Evolutionary conservation across 2,329 filamentous ascomycete species (phyloP).

Genomic region (Botrytis fragariae): DNA sequence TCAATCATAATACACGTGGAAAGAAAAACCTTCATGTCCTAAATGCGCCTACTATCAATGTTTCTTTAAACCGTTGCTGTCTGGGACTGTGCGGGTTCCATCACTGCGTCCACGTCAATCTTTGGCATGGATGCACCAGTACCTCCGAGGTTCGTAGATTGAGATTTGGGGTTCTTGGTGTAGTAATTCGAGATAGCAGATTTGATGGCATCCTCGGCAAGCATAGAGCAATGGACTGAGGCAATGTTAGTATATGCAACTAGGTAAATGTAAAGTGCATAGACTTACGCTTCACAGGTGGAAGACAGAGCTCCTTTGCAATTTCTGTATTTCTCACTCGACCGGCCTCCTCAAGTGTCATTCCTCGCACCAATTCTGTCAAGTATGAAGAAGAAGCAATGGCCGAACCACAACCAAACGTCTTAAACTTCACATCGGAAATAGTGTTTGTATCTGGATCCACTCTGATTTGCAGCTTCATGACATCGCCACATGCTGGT

Average conservation of each 20-base stretch:
- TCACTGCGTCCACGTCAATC: constrained; percentile 58
- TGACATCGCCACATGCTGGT: constrained; percentile 89
- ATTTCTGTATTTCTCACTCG: constrained; percentile 97
- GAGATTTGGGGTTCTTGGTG: constrained; percentile 79
- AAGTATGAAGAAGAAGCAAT: constrained; percentile 94
- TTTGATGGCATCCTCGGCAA: constrained; percentile 91
- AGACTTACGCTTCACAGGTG: constrained; percentile 77
- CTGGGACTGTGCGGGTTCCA: constrained; percentile 39
- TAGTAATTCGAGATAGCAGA: constrained; percentile 89
- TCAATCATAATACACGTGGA: constrained; percentile 11
- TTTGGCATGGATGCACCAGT: constrained; percentile 67
- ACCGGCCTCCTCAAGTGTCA: constrained; percentile 91
- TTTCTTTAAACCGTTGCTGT: constrained; percentile 26
- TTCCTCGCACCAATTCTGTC: constrained; percentile 90
- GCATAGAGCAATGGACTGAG: constrained; percentile 84
- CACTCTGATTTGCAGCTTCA: constrained; percentile 92
- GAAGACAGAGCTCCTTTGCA: constrained; percentile 88
- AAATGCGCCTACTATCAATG: constrained; percentile 13
- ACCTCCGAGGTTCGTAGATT: constrained; percentile 72
- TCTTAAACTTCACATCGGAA: constrained; percentile 96
- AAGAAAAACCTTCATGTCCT: constrained; percentile 8
- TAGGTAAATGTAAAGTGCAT: constrained; percentile 8
- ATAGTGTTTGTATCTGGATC: constrained; percentile 86
- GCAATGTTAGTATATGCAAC: constrained; percentile 31
- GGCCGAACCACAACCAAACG: constrained; percentile 89